A percentile compares a stretch with the other conserved stretches of the same genome.
These are phyloP conservation scores for Colletotrichum aenigma DNA, from an alignment of 2,329 filamentous ascomycete species.

Conservation along the genomic window DNA sequence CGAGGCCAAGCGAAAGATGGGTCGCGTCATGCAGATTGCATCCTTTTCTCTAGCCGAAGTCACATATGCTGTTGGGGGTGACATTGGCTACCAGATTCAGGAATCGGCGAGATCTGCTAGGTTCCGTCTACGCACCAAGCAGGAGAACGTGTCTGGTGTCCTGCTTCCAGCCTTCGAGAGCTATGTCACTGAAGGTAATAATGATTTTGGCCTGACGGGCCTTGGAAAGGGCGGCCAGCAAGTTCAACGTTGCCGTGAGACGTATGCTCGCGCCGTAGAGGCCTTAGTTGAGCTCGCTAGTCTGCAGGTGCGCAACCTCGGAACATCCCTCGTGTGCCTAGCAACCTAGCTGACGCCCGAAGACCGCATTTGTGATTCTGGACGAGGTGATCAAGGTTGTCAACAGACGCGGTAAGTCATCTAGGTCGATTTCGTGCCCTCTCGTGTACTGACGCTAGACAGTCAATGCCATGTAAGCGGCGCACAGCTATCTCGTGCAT, in stretches of 20 bases:
- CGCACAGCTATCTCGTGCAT: no score
- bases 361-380: constrained; percentile 95
- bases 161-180: constrained; percentile 93
- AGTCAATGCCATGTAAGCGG: constrained; percentile 88
- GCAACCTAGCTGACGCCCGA: constrained; percentile 8
- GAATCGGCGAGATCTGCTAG: constrained; percentile 92
- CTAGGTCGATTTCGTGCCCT: neutral
- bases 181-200: constrained; percentile 85
- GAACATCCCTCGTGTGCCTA: neutral
- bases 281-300: constrained; percentile 94
- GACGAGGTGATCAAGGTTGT: constrained; percentile 99
- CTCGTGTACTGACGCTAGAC: neutral
- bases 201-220: constrained; percentile 95
- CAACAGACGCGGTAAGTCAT: constrained; percentile 79
- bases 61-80: constrained; percentile 93
- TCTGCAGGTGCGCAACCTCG: constrained; percentile 64
- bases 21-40: constrained; percentile 97
- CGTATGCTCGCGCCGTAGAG: constrained; percentile 94
- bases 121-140: constrained; percentile 91
- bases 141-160: constrained; percentile 98
- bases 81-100: constrained; percentile 96
- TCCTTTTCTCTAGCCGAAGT: constrained; percentile 98
- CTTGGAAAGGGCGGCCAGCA: constrained; percentile 97
- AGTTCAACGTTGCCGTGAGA: constrained; percentile 92
- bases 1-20: constrained; percentile 99